Percentiles rank a stretch among this genome's conserved stretches.
Evolutionary conservation across 1,284 basidiomycete species (phyloP).

Genomic region (Cryptococcus depauperatus): DNA sequence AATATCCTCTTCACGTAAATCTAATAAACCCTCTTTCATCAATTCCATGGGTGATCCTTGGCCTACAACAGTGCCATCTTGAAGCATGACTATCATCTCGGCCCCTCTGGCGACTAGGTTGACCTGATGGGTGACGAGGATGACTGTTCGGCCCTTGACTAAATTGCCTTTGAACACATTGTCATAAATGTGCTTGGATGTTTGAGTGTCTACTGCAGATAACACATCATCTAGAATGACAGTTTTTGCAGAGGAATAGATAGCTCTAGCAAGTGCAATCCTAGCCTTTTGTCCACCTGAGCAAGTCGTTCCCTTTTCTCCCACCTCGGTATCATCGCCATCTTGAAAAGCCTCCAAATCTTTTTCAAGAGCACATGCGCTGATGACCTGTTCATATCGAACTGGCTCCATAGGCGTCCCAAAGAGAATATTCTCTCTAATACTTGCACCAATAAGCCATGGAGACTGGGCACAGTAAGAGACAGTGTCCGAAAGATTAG

Average conservation of each 20-base stretch:
- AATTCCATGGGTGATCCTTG: conserved; percentile 37
- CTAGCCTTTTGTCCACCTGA: conserved; percentile 43
- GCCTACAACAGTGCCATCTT: conserved; percentile 32
- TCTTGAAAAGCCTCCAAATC: conserved; percentile 51
- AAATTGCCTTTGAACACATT: conserved; percentile 40
- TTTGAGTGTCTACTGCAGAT: conserved; percentile 48
- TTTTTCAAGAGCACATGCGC: conserved; percentile 49
- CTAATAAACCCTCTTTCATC: conserved; percentile 15
- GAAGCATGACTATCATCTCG: conserved; percentile 39
- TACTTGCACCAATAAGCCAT: conserved; percentile 52
- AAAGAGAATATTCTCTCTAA: conserved; percentile 52
- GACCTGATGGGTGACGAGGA: conserved; percentile 52
- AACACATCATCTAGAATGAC: conserved; percentile 43
- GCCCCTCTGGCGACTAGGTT: conserved; percentile 48
- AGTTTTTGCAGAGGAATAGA: conserved; percentile 41
- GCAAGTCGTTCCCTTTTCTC: conserved; percentile 52
- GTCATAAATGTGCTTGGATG: conserved; percentile 35
- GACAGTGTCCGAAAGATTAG: conserved; percentile 48
- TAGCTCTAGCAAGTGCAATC: conserved; percentile 41
- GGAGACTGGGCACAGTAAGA: conserved; percentile 52
- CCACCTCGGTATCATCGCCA: conserved; percentile 52
- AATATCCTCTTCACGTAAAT: conserved; percentile 13
- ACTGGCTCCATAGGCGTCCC: conserved; percentile 44
- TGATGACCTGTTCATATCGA: conserved; percentile 47
- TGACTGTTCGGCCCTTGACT: conserved; percentile 43